phyloP scores from a whole-genome alignment of 352 stramenopile genomes.

The Pythium pyrilobum region DNA sequence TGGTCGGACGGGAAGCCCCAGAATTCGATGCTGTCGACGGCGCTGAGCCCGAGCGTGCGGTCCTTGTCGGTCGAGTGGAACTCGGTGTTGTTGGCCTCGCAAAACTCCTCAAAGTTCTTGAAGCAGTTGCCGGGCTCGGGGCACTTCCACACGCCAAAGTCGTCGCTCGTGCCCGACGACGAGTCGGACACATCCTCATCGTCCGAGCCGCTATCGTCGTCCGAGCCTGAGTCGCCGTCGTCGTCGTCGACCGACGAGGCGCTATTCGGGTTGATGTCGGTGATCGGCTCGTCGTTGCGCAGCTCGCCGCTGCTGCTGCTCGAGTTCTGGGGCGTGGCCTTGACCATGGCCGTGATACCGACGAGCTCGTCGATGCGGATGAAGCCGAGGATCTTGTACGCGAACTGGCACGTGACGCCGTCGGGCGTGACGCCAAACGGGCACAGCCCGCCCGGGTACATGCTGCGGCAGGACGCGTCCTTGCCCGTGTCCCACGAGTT shows the following conservation, averaged over 20 bases:
- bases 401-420: constrained; percentile 47
- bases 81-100: constrained; percentile 22
- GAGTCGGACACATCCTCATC: no score
- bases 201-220: background rate
- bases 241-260: background rate
- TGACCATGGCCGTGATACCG: constrained; percentile 44
- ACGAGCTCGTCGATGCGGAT: constrained; percentile 63
- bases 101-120: constrained; percentile 40
- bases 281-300: background rate
- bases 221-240: background rate
- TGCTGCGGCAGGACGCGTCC: constrained; percentile 28
- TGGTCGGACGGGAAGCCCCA: constrained; percentile 47
- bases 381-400: constrained; percentile 55
- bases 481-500: constrained; percentile 44
- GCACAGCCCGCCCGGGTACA: constrained; percentile 44
- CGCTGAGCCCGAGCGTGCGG: constrained; percentile 40
- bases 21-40: constrained; percentile 48
- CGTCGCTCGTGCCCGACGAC: no score
- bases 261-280: background rate
- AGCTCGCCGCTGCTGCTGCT: no score
- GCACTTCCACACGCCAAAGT: constrained; percentile 4
- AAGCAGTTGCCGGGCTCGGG: constrained; percentile 17
- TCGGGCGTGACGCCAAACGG: constrained; percentile 43
- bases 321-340: background rate
- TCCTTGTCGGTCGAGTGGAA: constrained; percentile 50